Base-by-base conservation (phyloP, 2,329 filamentous ascomycete genomes). In the Aspergillus sp. region DNA sequence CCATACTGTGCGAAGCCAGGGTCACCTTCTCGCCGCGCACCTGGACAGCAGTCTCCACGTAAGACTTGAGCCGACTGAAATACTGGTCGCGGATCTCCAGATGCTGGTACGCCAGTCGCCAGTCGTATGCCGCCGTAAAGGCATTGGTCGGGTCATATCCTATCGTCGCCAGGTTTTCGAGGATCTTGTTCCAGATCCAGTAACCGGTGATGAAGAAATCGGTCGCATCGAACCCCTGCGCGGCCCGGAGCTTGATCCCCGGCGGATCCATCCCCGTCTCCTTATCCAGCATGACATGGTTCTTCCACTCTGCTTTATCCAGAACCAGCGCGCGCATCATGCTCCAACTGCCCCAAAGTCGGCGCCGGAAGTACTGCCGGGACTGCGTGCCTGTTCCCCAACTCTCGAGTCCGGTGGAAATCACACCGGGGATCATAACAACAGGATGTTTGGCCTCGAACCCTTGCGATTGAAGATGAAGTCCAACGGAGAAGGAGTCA, bases 141-240 rank as follows among this genome's bases (percentile, higher is more conserved):
- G 86, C 86, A 68, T 88, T 88, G 2, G 83, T 86, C 24, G 95
- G 94, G 71, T 99, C 95, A 74, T 99, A 99, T 14, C 95, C 95
- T 59, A 99, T 90, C 0, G 92, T 95, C 0, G 95, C 95, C 54
- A 99, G 81, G 71, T 99, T 99, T 78, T 99, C 95, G 53, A 99
- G 83, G 61, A 99, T 97, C 78, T 98, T 98, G 78, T 91, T 97
- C 93, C 93, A 97, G 61, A 99, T 98, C 95, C 95, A 99, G 78
- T 99, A 99, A 4, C 87, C 87, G 2, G 86, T 87, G 65, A 88
- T 87, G 66, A 81, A 81, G 71, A 99, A 99, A 77, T 99, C 95
- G 11, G 95, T 93, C 2, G 95, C 95, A 76, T 99, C 95, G 69
- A 99, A 99, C 2, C 95, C 95, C 74, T 98, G 95, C 0, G 95